Evolutionary conservation across 768 basidiomycete genomes (phyloP).

Genomic region (Suillus decipiens): DNA sequence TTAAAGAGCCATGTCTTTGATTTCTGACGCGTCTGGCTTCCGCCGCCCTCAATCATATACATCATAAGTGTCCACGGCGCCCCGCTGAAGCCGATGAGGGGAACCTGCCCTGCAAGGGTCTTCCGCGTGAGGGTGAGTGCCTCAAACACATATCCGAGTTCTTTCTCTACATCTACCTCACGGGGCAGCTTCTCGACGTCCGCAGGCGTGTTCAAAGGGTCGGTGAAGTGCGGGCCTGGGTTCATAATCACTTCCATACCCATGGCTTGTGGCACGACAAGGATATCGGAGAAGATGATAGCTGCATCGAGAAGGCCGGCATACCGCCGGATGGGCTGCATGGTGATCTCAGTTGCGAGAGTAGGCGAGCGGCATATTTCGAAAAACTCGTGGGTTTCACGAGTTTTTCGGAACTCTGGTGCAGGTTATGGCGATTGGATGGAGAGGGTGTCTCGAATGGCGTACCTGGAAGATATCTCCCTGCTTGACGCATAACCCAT

Average conservation of each 20-base stretch:
- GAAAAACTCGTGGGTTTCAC: conserved; percentile 90
- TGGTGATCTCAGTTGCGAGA: conserved; percentile 84
- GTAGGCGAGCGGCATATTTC: conserved; percentile 91
- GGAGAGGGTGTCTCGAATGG: conserved; percentile 15
- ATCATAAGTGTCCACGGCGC: conserved; percentile 98
- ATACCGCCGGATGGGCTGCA: conserved; percentile 93
- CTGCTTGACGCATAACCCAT: conserved; percentile 98
- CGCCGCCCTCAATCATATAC: conserved; percentile 98
- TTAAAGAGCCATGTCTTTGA: conserved; percentile 94
- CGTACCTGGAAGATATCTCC: conserved; percentile 90
- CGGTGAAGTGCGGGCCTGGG: conserved; percentile 86
- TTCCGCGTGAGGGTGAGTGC: conserved; percentile 86
- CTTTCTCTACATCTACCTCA: conserved; percentile 76
- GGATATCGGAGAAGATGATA: conserved; percentile 98
- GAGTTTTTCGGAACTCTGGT: conserved; percentile 86
- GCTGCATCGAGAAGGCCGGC: conserved; percentile 87
- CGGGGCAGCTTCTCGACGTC: conserved; percentile 65
- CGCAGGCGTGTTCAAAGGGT: conserved; percentile 76
- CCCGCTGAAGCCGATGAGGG: conserved; percentile 95
- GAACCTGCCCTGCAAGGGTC: conserved; percentile 83
- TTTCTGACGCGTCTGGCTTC: conserved; percentile 87
- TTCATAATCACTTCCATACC: conserved; percentile 96
- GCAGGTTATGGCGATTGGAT: not conserved
- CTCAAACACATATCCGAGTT: conserved; percentile 89
- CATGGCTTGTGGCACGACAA: conserved; percentile 97